Percentiles rank a stretch among this genome's conserved stretches.
Evolutionary conservation across 805 yeast genomes (phyloP).

Genomic region (Kazachstania psychrophila): DNA sequence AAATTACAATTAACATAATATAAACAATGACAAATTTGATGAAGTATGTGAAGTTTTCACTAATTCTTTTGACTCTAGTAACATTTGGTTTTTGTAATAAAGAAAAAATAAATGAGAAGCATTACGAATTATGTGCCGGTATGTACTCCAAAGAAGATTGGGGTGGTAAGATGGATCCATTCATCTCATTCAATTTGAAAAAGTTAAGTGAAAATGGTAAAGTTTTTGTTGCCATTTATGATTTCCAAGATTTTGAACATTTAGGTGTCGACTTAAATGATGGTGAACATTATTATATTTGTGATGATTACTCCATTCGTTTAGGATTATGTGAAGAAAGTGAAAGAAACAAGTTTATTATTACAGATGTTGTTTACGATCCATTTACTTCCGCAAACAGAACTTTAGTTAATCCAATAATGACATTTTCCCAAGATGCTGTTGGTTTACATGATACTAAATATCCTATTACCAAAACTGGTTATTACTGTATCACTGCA

Average conservation of each 20-base stretch:
- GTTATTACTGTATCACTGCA: conserved; percentile 86
- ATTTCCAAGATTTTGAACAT: conserved; percentile 63
- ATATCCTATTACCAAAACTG: conserved; percentile 65
- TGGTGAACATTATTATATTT: conserved; percentile 51
- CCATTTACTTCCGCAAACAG: conserved; percentile 43
- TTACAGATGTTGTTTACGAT: conserved; percentile 35
- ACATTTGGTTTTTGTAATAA: conserved; percentile 28
- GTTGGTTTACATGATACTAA: conserved; percentile 52
- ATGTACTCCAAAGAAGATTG: conserved; percentile 81
- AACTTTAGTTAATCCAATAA: conserved; percentile 45
- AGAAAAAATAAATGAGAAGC: conserved; percentile 40
- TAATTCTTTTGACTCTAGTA: conserved; percentile 4
- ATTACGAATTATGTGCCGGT: conserved; percentile 75
- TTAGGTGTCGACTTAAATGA: conserved; percentile 48
- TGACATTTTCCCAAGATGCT: conserved; percentile 45
- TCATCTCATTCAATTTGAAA: conserved; percentile 41
- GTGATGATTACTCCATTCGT: conserved; percentile 61
- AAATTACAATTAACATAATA: too few relatives aligned
- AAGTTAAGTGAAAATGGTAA: conserved; percentile 30
- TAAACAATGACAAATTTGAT: too few relatives aligned
- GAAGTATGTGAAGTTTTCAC: neutral
- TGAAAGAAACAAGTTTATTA: conserved; percentile 55
- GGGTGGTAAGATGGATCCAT: conserved; percentile 70
- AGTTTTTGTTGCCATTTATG: conserved; percentile 69
- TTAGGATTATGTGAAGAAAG: conserved; percentile 44